Percentiles rank a stretch among this genome's conserved stretches.
Evolutionary conservation across 345 rosid species (phyloP).

Genomic region (Melaleuca alternifolia): DNA sequence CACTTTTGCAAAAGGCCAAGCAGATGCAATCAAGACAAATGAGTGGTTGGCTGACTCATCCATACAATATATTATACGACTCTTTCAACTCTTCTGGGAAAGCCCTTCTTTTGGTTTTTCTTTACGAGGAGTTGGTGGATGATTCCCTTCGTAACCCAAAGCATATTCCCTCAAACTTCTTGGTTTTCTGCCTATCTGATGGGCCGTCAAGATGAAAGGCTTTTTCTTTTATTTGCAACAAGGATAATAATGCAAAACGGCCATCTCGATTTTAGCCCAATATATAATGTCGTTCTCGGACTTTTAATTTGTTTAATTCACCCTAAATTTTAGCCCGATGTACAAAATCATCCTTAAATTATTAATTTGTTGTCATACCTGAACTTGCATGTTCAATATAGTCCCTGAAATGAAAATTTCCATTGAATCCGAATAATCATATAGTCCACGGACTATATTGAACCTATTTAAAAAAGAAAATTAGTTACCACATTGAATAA

Average conservation of each 20-base stretch:
- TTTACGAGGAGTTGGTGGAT: not conserved
- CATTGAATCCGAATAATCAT: not conserved
- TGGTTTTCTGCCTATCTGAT: rapidly evolving
- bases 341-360: rapidly evolving
- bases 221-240: not conserved
- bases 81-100: not conserved
- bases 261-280: too few relatives aligned
- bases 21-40: not conserved
- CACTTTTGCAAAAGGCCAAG: not conserved
- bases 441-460: not conserved
- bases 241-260: too few relatives aligned
- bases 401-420: not conserved
- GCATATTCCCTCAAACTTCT: not conserved
- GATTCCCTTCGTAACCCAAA: not conserved
- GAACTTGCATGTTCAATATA: not conserved
- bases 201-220: not conserved
- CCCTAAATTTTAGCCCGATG: not conserved
- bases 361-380: too few relatives aligned
- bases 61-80: not conserved
- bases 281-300: rapidly evolving
- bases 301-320: not conserved
- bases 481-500: not conserved
- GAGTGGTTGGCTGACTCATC: not conserved
- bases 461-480: not conserved
- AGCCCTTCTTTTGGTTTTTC: not conserved